Evolutionary conservation across 805 yeast species (phyloP), one percentile per base, ranked within the genome.

Genomic region (Peterozyma toletana): DNA sequence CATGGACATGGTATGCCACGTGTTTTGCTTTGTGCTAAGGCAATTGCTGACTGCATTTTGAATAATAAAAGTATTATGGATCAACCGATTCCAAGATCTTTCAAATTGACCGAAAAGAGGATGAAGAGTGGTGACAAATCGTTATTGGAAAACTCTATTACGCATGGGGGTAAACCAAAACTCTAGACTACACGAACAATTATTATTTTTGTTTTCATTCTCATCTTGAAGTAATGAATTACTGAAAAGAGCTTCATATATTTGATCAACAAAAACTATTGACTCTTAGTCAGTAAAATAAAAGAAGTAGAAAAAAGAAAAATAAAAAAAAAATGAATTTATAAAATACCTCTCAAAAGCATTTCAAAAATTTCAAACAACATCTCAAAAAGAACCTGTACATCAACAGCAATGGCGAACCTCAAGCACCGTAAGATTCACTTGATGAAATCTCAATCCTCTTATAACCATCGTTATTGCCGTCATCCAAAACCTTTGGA

Each of bases 1-100:
- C 66, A 68, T 37, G 78, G 77, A 2, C 77, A 73, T 53, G 78
- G 78, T 17, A 71, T 73, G 76, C 75, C 77, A 31, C 56, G 76
- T 35, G 67, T 70, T 9, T 64, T 64, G 44, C 42, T 67, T 6
- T 50, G 62, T 37, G 73, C 70, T 13, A 63, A 67, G 44, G 71
- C 69, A 1, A 45, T 71, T 16, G 71, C 68, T 3, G 51, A 53
- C 4, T 53, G 59, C 41, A 48, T 48, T 17, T 33, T 21, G 21
- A 34, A 44, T 7, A 39, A 33, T n/a, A 37, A 27, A 11, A 16
- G 21, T 11, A 45, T 42, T 14, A 34, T 31, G 13, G 38, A 37
- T 10, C 38, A 33, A 7, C 18, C 13, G 3, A 46, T 57, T 33
- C 61, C 61, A 4, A 36, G 34, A 5, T 35, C 56, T 7, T 58